These are phyloP conservation scores for Magnaporthales sp. DNA, from an alignment of 2,329 filamentous ascomycete genomes.

Conservation along the genomic window DNA sequence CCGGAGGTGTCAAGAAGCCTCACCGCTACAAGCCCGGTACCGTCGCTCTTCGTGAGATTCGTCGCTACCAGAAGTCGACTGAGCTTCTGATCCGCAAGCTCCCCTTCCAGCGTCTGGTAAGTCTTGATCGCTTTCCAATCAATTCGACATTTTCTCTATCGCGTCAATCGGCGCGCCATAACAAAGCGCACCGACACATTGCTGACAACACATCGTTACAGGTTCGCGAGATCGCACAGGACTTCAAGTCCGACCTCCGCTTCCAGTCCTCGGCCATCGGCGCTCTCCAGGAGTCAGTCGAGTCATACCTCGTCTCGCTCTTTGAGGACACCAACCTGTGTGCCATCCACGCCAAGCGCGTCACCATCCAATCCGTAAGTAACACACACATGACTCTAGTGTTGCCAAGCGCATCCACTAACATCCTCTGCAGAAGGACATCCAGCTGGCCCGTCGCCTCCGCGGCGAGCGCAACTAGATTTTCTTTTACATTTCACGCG, in stretches of 20 bases:
- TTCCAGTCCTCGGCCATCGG: constrained; percentile 99
- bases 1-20: constrained; percentile 95
- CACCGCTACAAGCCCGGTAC: constrained; percentile 87
- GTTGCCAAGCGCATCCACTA: constrained; percentile 17
- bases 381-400: neutral
- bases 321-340: constrained; percentile 98
- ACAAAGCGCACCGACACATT: neutral
- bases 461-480: constrained; percentile 84
- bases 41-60: constrained; percentile 96
- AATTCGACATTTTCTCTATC: too few relatives aligned
- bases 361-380: constrained; percentile 77
- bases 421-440: constrained; percentile 76
- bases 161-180: neutral
- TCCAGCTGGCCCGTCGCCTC: constrained; percentile 91
- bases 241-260: constrained; percentile 90
- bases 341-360: constrained; percentile 98
- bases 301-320: constrained; percentile 96
- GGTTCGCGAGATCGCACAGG: constrained; percentile 90
- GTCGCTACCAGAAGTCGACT: constrained; percentile 95
- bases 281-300: constrained; percentile 95
- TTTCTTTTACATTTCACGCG: constrained; percentile 11
- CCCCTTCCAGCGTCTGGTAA: constrained; percentile 88
- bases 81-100: constrained; percentile 96
- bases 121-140: constrained; percentile 14
- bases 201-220: constrained; percentile 18